These are phyloP conservation scores for Colletotrichum tamarilloi DNA, from an alignment of 2,329 filamentous ascomycete species.

Conservation along the genomic window DNA sequence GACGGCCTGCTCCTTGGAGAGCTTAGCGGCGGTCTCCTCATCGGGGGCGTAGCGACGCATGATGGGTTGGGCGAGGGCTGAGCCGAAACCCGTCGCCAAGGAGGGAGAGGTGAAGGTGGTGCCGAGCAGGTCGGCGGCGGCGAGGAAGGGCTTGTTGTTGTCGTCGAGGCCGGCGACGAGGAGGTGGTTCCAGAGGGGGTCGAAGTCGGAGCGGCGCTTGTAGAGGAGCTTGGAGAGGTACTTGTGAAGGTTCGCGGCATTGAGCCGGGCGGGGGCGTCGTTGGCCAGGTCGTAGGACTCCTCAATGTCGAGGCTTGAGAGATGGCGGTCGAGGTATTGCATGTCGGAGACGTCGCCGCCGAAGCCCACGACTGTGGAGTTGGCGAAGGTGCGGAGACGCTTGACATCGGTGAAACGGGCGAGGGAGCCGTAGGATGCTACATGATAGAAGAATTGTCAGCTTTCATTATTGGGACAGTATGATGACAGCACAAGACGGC, in stretches of 20 bases:
- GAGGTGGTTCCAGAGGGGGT: conserved; percentile 97
- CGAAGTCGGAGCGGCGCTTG: conserved; percentile 92
- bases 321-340: conserved; percentile 96
- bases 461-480: background rate
- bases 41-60: conserved; percentile 86
- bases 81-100: conserved; percentile 92
- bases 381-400: conserved; percentile 90
- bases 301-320: conserved; percentile 85
- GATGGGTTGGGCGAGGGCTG: conserved; percentile 92
- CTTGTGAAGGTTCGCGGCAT: conserved; percentile 94
- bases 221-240: conserved; percentile 98
- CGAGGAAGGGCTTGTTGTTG: conserved; percentile 85
- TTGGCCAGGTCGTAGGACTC: conserved; percentile 78
- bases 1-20: conserved; percentile 83
- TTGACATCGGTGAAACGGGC: conserved; percentile 98
- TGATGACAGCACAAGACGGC: background rate
- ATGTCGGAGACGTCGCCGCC: conserved; percentile 98
- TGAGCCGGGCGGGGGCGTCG: conserved; percentile 67
- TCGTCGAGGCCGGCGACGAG: conserved; percentile 91
- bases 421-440: conserved; percentile 96
- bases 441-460: conserved; percentile 49
- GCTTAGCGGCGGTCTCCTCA: conserved; percentile 77
- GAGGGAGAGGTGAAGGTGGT: conserved; percentile 91
- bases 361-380: conserved; percentile 88
- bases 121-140: conserved; percentile 89